A percentile compares a stretch with the other conserved stretches of the same genome.
Conservation (phyloP, 768 basidiomycete genomes). For the Rhodotorula paludigena region DNA sequence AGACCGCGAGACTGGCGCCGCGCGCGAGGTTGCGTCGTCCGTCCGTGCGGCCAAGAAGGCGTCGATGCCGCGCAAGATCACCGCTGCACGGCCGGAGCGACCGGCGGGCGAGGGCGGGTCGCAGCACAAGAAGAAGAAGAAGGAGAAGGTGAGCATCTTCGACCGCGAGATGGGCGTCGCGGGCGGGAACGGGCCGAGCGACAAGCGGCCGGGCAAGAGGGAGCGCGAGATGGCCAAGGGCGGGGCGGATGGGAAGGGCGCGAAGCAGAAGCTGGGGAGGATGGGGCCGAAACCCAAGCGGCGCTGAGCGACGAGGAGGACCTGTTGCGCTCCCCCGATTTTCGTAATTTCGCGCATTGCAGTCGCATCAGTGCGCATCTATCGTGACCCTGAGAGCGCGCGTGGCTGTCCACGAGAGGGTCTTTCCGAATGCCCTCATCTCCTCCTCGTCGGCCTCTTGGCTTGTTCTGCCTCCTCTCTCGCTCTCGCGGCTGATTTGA, state of each 20-base stretch:
- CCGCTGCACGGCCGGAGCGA: constrained; percentile 15
- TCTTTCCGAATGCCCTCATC: too few relatives aligned
- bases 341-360: too few relatives aligned
- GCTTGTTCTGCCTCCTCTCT: too few relatives aligned
- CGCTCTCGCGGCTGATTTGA: not conserved
- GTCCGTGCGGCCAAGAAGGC: constrained; percentile 84
- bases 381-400: too few relatives aligned
- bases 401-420: too few relatives aligned
- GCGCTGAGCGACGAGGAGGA: not conserved
- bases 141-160: not conserved
- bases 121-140: constrained; percentile 20
- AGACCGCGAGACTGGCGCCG: constrained; percentile 49
- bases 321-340: too few relatives aligned
- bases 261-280: constrained; percentile 20
- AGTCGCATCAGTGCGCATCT: too few relatives aligned
- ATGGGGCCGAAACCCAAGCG: constrained; percentile 26
- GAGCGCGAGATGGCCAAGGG: constrained; percentile 29
- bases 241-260: not conserved
- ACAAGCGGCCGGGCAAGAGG: constrained; percentile 23
- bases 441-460: too few relatives aligned
- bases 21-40: constrained; percentile 58
- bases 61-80: constrained; percentile 17
- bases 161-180: constrained; percentile 26
- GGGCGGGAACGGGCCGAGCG: not conserved
- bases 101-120: not conserved